These are phyloP conservation scores for Lonicera japonica DNA, from an alignment of 129 eudicot species.

Conservation along the genomic window DNA sequence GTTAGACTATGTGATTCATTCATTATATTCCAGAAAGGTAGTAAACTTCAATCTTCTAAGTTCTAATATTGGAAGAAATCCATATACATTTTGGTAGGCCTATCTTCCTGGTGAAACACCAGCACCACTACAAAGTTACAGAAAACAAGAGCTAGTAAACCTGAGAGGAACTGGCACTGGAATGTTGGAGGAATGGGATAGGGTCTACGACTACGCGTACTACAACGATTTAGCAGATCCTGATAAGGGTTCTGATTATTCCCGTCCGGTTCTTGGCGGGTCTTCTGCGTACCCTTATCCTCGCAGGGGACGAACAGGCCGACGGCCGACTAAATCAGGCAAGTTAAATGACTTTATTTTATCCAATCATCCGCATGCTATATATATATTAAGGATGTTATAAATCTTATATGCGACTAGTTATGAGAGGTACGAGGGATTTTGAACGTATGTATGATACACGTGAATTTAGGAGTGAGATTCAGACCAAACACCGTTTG, in stretches of 20 bases:
- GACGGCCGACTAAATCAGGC: conserved; percentile 32
- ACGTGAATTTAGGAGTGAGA: no score
- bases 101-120: conserved; percentile 48
- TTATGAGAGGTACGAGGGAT: no score
- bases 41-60: no score
- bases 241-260: conserved; percentile 29
- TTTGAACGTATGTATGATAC: no score
- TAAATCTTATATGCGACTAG: no score
- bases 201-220: conserved; percentile 47
- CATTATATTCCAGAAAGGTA: no score
- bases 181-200: conserved; percentile 47
- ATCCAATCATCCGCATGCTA: no score
- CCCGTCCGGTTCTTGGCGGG: conserved; percentile 44
- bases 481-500: no score
- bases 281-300: conserved; percentile 42
- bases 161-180: conserved; percentile 51
- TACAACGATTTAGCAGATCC: conserved; percentile 53
- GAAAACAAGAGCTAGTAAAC: conserved; percentile 35
- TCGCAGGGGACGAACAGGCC: conserved; percentile 39
- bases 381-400: no score
- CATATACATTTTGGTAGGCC: conserved; percentile 14
- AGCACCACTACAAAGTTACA: conserved; percentile 19
- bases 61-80: no score
- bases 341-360: no score
- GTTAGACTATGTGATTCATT: no score